A percentile compares a stretch with the other conserved stretches of the same genome.
Conservation (phyloP, 2,329 filamentous ascomycete genomes). For the Tetracladium maxilliforme region DNA sequence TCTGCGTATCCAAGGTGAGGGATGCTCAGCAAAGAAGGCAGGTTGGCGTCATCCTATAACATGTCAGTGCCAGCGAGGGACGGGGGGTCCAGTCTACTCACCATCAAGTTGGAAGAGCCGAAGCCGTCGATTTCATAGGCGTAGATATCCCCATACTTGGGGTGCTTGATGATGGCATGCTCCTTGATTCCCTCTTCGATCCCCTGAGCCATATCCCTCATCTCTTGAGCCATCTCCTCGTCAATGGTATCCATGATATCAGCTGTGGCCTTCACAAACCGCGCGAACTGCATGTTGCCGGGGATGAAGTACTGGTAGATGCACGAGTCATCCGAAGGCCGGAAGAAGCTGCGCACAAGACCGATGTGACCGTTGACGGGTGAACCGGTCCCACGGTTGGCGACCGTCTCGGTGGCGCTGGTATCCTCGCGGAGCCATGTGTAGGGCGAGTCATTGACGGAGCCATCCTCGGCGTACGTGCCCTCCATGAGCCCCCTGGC, state of each 20-base stretch:
- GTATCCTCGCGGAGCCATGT: constrained; percentile 63
- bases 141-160: constrained; percentile 52
- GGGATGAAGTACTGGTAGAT: constrained; percentile 78
- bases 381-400: constrained; percentile 62
- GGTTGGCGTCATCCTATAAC: constrained; percentile 63
- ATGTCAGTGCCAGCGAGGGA: no score
- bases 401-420: constrained; percentile 66
- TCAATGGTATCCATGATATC: constrained; percentile 35
- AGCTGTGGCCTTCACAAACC: constrained; percentile 38
- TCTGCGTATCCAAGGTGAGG: constrained; percentile 48
- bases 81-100: no score
- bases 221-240: constrained; percentile 34
- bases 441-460: constrained; percentile 46
- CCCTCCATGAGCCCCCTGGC: constrained; percentile 57
- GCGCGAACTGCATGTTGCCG: constrained; percentile 71
- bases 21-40: constrained; percentile 49
- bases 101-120: constrained; percentile 27
- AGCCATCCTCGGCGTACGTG: constrained; percentile 52
- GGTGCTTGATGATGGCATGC: constrained; percentile 53
- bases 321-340: constrained; percentile 75
- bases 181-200: constrained; percentile 55
- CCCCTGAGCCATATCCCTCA: constrained; percentile 41
- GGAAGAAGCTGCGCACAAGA: constrained; percentile 74
- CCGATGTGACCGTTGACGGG: constrained; percentile 64
- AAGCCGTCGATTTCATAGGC: constrained; percentile 68